Evolutionary conservation across 2,329 filamentous ascomycete genomes (phyloP).

Genomic region (Ophiocordyceps camponoti-leonardi): DNA sequence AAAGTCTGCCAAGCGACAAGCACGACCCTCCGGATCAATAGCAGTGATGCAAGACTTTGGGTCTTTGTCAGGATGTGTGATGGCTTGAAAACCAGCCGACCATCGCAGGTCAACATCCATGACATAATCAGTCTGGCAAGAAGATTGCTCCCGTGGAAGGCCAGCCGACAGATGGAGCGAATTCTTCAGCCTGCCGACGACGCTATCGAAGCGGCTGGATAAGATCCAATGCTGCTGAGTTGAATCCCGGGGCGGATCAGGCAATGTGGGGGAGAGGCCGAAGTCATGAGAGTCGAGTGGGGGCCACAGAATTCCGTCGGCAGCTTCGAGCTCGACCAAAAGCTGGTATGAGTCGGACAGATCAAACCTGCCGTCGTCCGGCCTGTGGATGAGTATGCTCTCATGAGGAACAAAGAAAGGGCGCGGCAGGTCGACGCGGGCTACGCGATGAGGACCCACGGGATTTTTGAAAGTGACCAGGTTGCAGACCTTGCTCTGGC

Average conservation of each 20-base stretch:
- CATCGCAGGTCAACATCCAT: conserved; percentile 32
- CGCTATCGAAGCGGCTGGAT: conserved; percentile 20
- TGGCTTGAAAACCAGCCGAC: conserved; percentile 21
- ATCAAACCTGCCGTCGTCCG: conserved; percentile 27
- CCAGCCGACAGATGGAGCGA: conserved; percentile 12
- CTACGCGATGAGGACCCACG: conserved; percentile 25
- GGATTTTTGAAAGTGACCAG: conserved; percentile 32
- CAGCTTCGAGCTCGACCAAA: conserved; percentile 33
- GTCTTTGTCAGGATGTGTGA: conserved; percentile 19
- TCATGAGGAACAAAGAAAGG: conserved; percentile 36
- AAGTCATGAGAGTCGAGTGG: conserved; percentile 24
- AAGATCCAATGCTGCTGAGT: conserved; percentile 19
- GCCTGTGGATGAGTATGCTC: conserved; percentile 29
- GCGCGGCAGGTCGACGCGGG: conserved; percentile 27
- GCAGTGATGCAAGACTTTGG: conserved; percentile 27
- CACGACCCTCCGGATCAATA: conserved; percentile 16
- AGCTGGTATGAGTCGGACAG: conserved; percentile 32
- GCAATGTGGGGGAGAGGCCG: conserved; percentile 8
- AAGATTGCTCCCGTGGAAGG: conserved; percentile 8
- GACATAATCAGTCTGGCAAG: conserved; percentile 23
- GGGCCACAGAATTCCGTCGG: conserved; percentile 32
- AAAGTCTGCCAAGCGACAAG: conserved; percentile 8
- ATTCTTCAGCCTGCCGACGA: conserved; percentile 24
- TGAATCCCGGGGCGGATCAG: conserved; percentile 6
- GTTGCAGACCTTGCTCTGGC: conserved; percentile 35